Base-by-base conservation (phyloP, 2,329 filamentous ascomycete genomes). In the Penicillium sp. region DNA sequence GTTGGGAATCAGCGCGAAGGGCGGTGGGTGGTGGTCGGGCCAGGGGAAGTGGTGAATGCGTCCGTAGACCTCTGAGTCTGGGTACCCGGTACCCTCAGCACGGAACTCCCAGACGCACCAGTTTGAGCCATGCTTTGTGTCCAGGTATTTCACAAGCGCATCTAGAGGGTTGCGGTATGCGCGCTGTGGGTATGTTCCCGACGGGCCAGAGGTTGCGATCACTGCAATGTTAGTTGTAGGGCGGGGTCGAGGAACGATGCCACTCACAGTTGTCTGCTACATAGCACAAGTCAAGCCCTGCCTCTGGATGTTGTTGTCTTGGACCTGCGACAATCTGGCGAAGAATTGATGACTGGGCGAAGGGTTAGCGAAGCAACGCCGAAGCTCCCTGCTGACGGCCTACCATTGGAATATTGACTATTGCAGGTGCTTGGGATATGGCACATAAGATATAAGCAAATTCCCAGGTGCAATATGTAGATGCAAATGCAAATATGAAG, bases 101-200 rank as follows among this genome's bases (percentile, higher is more conserved):
- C 94, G 87, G 66, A 99, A 99, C 76, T 99, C 94, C 91, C 93
- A 99, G 67, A 99, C 96, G 3, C 89, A 86, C 94, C 94, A 99
- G 59, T 94, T 79, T 24, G 86, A 77, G 27, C 83, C 88, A 75
- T 99, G 94, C 67, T 92, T 91, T 43, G 82, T 79, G 75, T 97
- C 91, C 59, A 99, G 87, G 71, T 93, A 99, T 60, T 85, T 83
- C 56, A 97, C 91, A 21, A 99, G 85, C 38, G 88, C 84, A 68
- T 95, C 88, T 47, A 96, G 86, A 0, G 93, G 93, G 70, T 96
- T 99, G 68, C 94, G 90, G 76, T 97, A 99, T 56, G 91, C 92
- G 60, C 89, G 86, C 71, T 96, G 88, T 0, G 94, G 93, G 69
- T 95, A 97, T 16, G 90, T 92, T 59, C 89, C 88, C 14, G 88